Evolutionary conservation across 371 early-diverging fungal genomes (phyloP).

Genomic region (Cokeromyces recurvatus): DNA sequence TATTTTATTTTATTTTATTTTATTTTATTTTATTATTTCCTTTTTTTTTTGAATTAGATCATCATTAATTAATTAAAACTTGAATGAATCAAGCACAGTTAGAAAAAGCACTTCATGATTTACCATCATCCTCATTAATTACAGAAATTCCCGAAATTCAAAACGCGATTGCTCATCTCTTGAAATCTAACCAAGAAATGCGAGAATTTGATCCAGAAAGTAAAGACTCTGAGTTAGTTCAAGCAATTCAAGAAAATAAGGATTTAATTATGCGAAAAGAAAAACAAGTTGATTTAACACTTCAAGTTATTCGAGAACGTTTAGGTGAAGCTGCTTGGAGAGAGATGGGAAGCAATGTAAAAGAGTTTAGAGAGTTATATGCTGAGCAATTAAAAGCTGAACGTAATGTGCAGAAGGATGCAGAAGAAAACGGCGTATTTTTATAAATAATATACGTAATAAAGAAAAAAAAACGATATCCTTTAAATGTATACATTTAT

Average conservation of each 20-base stretch:
- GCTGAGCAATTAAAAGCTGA: slow-evolving; percentile 4
- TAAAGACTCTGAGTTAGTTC: slow-evolving; percentile 25
- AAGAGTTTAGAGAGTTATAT: slow-evolving; percentile 23
- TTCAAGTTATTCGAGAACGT: slow-evolving; percentile 31
- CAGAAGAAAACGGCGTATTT: slow-evolving; percentile 13
- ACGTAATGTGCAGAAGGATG: background rate
- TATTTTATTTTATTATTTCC: no score
- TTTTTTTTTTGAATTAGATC: no score
- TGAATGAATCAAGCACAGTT: slow-evolving; percentile 22
- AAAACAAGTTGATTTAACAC: slow-evolving; percentile 28
- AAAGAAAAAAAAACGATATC: no score
- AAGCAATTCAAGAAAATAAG: slow-evolving; percentile 36
- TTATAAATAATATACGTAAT: slow-evolving; percentile 1
- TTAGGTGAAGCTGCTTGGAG: slow-evolving; percentile 38
- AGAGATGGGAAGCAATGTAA: slow-evolving; percentile 35
- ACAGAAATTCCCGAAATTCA: slow-evolving; percentile 38
- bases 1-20: no score
- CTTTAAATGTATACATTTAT: no score
- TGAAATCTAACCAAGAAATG: slow-evolving; percentile 37
- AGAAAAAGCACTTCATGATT: slow-evolving; percentile 27
- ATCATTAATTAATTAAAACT: no score
- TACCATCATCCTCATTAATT: slow-evolving; percentile 31
- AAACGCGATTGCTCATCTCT: slow-evolving; percentile 36
- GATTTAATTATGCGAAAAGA: slow-evolving; percentile 33
- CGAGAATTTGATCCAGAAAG: slow-evolving; percentile 30